Base-by-base conservation (phyloP, 192 early-diverging fungal genomes). In the Phycomyces blakesleeanus region DNA sequence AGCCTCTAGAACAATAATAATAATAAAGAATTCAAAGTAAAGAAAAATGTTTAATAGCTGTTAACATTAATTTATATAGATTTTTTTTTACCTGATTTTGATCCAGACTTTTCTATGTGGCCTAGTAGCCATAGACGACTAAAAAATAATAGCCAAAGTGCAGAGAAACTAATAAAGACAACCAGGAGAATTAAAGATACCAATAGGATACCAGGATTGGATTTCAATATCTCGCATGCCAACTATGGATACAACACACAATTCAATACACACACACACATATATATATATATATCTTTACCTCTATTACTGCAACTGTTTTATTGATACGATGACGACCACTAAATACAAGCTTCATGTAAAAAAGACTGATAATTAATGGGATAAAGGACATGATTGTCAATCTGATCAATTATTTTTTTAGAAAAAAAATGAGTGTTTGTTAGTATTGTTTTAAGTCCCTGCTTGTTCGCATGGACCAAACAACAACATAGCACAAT, bases 141-240 rank as follows among this genome's bases (percentile, higher is more conserved):
- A 52, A 92, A 89, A 7, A 91, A 73, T 7, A 82, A 39, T 18
- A 91, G 55, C 90, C 90, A 92, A 3, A 84, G 51, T 16, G 78
- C 64, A 1, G 83, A 78, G 72, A 91, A 92, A 0, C 73, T 20
- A 40, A 83, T 66, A 70, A 89, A 87, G n/a, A 69, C 71, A 5
- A 63, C 49, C 66, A 88, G 72, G 14, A 91, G 41, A 16, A 63
- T 63, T 18, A 86, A 66, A 3, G 86, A 88, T n/a, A 90, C 73
- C 20, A 81, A 61, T 57, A 90, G 78, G 66, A 91, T 79, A 54
- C 79, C 75, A 0, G 89, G 89, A 69, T 91, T 92, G 51, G 76
- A 81, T 72, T 79, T 74, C 8, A 92, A 59, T 16, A 92, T 83
- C 56, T 87, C 88, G 64, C 82, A 89, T 11, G 90, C 84, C 20